Base-by-base conservation (phyloP, 768 basidiomycete species). In the Auricularia sp. region DNA sequence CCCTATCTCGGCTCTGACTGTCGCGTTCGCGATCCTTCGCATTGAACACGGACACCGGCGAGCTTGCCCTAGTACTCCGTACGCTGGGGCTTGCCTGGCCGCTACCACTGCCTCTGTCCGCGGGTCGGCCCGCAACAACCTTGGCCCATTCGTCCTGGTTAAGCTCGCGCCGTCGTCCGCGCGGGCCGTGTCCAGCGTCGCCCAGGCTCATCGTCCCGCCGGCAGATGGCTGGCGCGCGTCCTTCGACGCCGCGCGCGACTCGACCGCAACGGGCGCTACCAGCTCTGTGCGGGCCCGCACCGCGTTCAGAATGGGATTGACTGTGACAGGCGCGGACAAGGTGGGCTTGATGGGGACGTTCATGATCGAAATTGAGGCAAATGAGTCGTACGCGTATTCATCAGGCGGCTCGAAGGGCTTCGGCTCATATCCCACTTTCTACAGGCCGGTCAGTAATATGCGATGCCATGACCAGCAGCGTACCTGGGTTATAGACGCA, bases 351-450 rank as follows among this genome's bases (percentile, higher is more conserved):
- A 59, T 14, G 16, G 23, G 29, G 23, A 29, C 36, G 34, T 35
- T 29, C 59, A 60, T 60, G 34, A 60, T 35, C 8, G 21, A 18
- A 1, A 60, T 60, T 7, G 16, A 14, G 21, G 59, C 36, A 18
- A 18, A 60, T 6, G 14, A 18, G 21, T 39, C 59, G 34, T 60
- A 60, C 21, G 34, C 34, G 29, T 42, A 44, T 5, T 59, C 16
- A 14, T 61, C 21, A 16, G 43, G 42, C 23, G 60, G 16, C 33
- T 42, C 61, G 51, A 47, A 61, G 51, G 74, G 76, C 8, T 75
- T 76, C n/a, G 77, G 79, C 66, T 83, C 78, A 14, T 80, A 79
- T 85, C 12, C 89, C 81, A 14, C 88, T 87, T 73, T 88, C 87
- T 1, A 87, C 81, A 6, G 74, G 71, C 1, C 64, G 66, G 23